These are phyloP conservation scores for Onygena corvina DNA, from an alignment of 2,329 filamentous ascomycete genomes.

Conservation along the genomic window DNA sequence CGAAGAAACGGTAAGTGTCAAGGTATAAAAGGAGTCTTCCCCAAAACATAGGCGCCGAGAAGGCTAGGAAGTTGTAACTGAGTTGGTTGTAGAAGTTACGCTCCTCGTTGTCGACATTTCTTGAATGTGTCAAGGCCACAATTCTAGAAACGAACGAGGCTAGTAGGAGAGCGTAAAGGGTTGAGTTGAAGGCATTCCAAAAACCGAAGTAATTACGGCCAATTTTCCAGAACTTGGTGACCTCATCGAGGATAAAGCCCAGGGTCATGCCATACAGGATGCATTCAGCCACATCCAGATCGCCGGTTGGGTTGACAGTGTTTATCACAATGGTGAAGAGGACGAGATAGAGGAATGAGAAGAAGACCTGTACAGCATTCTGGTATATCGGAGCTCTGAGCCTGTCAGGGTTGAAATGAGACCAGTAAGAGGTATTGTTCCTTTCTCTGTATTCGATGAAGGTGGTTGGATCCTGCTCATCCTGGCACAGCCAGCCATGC, in stretches of 20 bases:
- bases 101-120: slow-evolving; percentile 36
- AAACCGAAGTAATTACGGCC: slow-evolving; percentile 85
- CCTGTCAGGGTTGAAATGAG: slow-evolving; percentile 83
- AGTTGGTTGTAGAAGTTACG: slow-evolving; percentile 60
- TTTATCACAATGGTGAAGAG: slow-evolving; percentile 89
- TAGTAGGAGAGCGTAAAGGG: slow-evolving; percentile 66
- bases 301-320: slow-evolving; percentile 74
- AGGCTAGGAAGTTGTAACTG: slow-evolving; percentile 89
- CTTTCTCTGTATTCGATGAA: slow-evolving; percentile 82
- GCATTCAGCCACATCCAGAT: slow-evolving; percentile 71
- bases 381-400: slow-evolving; percentile 90
- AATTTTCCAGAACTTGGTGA: slow-evolving; percentile 85
- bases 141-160: slow-evolving; percentile 69
- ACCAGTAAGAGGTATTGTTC: slow-evolving; percentile 62
- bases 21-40: slow-evolving; percentile 81
- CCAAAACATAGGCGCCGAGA: slow-evolving; percentile 95
- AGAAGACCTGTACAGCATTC: slow-evolving; percentile 73
- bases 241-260: slow-evolving; percentile 80
- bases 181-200: slow-evolving; percentile 90
- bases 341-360: slow-evolving; percentile 69
- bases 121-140: slow-evolving; percentile 58
- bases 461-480: slow-evolving; percentile 75
- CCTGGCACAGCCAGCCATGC: slow-evolving; percentile 93
- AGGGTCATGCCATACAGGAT: slow-evolving; percentile 83
- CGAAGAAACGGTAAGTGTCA: slow-evolving; percentile 89